Evolutionary conservation across 23 red algal genomes (phyloP).

Genomic region (Gracilaria domingensis): DNA sequence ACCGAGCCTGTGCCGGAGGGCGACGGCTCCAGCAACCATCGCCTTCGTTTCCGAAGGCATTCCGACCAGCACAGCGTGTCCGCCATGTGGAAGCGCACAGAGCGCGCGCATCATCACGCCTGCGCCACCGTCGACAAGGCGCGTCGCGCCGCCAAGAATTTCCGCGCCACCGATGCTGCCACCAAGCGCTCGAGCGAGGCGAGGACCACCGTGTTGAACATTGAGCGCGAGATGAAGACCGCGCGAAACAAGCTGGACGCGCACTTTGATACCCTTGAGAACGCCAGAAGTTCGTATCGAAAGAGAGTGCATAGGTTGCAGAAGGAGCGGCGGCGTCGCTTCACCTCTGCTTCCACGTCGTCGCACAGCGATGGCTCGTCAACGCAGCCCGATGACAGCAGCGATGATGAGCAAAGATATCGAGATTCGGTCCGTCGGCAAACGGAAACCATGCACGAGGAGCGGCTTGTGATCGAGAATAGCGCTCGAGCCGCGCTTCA

Average conservation of each 20-base stretch:
- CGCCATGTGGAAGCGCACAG: constrained; percentile 26
- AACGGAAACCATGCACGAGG: constrained; percentile 22
- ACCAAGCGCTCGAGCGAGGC: neutral
- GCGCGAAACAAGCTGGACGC: constrained; percentile 22
- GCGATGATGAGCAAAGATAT: constrained; percentile 35
- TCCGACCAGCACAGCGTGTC: constrained; percentile 30
- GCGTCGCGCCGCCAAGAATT: constrained; percentile 38
- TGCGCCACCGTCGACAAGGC: constrained; percentile 46
- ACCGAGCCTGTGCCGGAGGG: neutral
- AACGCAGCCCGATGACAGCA: constrained; percentile 17
- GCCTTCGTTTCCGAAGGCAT: constrained; percentile 36
- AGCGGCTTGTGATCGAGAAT: neutral
- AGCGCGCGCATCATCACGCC: constrained; percentile 26
- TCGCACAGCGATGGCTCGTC: constrained; percentile 47
- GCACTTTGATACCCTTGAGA: constrained; percentile 8
- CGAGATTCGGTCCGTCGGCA: neutral
- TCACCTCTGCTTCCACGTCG: constrained; percentile 32
- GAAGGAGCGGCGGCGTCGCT: neutral
- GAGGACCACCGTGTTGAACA: neutral
- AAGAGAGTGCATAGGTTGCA: constrained; percentile 1
- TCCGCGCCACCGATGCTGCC: constrained; percentile 1
- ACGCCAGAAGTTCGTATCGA: constrained; percentile 21
- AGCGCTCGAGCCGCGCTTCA: constrained; percentile 11
- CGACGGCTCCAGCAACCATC: neutral
- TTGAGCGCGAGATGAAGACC: constrained; percentile 43